phyloP scores from a whole-genome alignment of 495 filamentous ascomycete genomes.

The Xanthoparmelia taractica region DNA sequence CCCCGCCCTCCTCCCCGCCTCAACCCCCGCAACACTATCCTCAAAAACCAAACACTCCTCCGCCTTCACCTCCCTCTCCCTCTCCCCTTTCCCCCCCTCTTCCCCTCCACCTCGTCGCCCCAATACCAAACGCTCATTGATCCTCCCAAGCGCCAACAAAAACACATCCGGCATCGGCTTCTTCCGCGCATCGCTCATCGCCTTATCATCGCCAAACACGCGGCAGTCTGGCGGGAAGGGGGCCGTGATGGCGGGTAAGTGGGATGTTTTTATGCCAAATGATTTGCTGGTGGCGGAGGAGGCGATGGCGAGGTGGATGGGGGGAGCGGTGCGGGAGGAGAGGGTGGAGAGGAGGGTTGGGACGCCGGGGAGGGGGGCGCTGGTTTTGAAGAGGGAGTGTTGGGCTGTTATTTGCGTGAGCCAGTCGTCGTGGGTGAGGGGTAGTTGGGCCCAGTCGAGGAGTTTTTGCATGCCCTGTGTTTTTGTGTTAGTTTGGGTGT shows the following conservation, averaged over 20 bases:
- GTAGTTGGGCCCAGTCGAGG: constrained; percentile 32
- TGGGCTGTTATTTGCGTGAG: constrained; percentile 27
- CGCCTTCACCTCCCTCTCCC: constrained; percentile 25
- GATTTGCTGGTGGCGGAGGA: constrained; percentile 7
- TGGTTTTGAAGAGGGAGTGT: constrained; percentile 27
- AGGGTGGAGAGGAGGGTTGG: constrained; percentile 30
- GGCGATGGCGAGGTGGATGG: constrained; percentile 18
- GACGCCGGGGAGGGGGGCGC: constrained; percentile 34
- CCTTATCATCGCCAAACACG: constrained; percentile 34
- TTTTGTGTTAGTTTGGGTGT: background rate
- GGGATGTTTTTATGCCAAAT: constrained; percentile 18
- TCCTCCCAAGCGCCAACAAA: constrained; percentile 31
- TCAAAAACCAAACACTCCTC: constrained; percentile 41
- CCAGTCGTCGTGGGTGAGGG: constrained; percentile 32
- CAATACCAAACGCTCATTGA: constrained; percentile 26
- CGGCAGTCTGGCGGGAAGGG: constrained; percentile 19
- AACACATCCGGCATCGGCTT: constrained; percentile 39
- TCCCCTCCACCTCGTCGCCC: too few species aligned
- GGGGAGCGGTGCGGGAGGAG: background rate
- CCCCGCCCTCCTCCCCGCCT: constrained; percentile 38
- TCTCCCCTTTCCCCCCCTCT: too few species aligned
- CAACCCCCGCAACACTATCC: constrained; percentile 38
- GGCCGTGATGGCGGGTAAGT: constrained; percentile 13
- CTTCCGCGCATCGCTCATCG: constrained; percentile 27
- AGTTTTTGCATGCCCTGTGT: constrained; percentile 22